phyloP scores from a whole-genome alignment of 73 alveolate genomes.

The Paraurostyla sp. region DNA sequence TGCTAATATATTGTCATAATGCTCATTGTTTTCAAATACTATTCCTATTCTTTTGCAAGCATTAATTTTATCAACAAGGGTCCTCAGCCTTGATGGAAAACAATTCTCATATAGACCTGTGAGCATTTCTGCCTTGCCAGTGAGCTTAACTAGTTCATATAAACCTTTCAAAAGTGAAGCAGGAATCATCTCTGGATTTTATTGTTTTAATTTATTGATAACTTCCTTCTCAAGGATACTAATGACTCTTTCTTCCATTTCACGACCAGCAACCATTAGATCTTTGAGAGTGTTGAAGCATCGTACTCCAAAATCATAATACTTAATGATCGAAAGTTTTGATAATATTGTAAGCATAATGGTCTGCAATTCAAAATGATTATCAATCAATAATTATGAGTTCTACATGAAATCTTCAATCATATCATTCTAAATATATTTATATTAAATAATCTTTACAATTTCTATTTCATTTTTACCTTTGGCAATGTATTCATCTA shows the following conservation, averaged over 20 bases:
- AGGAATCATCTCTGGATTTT: constrained; percentile 59
- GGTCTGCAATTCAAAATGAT: constrained; percentile 40
- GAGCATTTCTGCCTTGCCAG: constrained; percentile 56
- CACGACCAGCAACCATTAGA: constrained; percentile 67
- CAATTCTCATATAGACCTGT: constrained; percentile 52
- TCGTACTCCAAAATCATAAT: constrained; percentile 68
- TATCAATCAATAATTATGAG: constrained; percentile 53
- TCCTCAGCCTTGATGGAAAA: constrained; percentile 62
- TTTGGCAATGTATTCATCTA: constrained; percentile 47
- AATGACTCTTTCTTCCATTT: constrained; percentile 53
- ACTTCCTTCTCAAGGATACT: constrained; percentile 56
- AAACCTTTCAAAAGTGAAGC: constrained; percentile 61
- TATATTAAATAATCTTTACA: neutral
- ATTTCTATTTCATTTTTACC: constrained; percentile 48
- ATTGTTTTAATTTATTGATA: constrained; percentile 28
- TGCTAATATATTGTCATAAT: constrained; percentile 57
- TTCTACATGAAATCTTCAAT: constrained; percentile 67
- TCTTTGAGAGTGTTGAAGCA: constrained; percentile 69
- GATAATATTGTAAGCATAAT: constrained; percentile 61
- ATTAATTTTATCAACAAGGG: constrained; percentile 40
- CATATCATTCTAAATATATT: constrained; percentile 28
- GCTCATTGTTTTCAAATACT: constrained; percentile 52
- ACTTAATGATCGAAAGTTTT: constrained; percentile 58
- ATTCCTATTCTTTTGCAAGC: constrained; percentile 8
- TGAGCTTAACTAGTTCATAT: constrained; percentile 40